Base-by-base conservation (phyloP, 2,329 filamentous ascomycete species). In the Biscogniauxia marginata region DNA sequence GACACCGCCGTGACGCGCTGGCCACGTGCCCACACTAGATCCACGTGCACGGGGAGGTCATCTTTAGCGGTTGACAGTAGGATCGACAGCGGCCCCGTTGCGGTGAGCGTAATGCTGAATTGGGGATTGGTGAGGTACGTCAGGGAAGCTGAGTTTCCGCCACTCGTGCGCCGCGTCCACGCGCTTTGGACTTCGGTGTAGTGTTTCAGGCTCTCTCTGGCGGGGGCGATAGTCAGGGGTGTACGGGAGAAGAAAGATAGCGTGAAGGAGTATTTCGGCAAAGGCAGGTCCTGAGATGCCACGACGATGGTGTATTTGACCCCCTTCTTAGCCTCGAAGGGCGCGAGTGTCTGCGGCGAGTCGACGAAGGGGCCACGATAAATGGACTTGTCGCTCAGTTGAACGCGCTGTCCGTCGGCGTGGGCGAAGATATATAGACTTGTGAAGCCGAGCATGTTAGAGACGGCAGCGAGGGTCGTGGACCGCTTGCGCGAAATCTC, bases 61-160 rank as follows among this genome's bases (percentile, higher is more conserved):
- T 81, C 77, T 21, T 81, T 75, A 19, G 80, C 77, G 1, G 88
- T 88, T 60, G 90, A 88, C 1, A 98, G 80, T 0, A 96, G 76
- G 18, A 97, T 79, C 3, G 86, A 85, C 1, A 97, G 72, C 7
- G 87, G 82, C 0, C 88, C 86, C 3, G 76, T 69, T 3, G 74
- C 70, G 1, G 81, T 67, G 49, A 93, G 67, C 13, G 76, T 73
- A 6, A 99, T 77, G 55, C 82, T 82, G 71, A 90, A 98, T 70
- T 97, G 93, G 0, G 95, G 95, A 65, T 98, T 99, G 55, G 83
- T 79, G n/a, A 88, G 83, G 74, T 95, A 98, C 7, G 82, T 85
- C 2, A 88, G 74, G 23, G 87, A 89, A 58, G 87, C 85, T 1
- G 91, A 85, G 68, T 92, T 96, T 24, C 95, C 95, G 20, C 95